Conservation (phyloP, 208 protist genomes). For the Leishmania tropica region DNA sequence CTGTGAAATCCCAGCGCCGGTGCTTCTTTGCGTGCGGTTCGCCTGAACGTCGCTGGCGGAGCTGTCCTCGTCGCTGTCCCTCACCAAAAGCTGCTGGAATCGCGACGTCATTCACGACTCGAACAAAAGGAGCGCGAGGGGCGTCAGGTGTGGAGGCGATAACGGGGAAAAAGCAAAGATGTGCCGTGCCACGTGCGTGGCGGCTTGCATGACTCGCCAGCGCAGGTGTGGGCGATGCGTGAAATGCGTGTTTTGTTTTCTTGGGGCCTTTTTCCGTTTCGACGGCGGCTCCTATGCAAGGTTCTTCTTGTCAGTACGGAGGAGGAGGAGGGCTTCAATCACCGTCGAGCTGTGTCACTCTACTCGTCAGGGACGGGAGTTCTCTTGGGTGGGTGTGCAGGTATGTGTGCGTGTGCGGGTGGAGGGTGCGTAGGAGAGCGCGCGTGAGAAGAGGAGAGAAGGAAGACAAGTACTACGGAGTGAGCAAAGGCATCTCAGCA, state of each 20-base stretch:
- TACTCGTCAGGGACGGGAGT: not conserved
- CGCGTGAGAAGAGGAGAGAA: constrained; percentile 4
- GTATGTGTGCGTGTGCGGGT: not conserved
- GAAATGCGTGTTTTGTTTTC: not conserved
- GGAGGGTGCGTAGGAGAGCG: constrained; percentile 2
- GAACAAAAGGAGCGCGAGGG: not conserved
- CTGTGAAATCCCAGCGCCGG: constrained; percentile 30
- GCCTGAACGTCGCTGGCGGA: constrained; percentile 21
- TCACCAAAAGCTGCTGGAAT: constrained; percentile 51
- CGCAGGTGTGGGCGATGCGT: not conserved
- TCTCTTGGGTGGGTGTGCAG: not conserved
- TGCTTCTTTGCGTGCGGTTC: constrained; percentile 23
- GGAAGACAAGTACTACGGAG: not conserved
- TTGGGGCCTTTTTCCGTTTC: no score
- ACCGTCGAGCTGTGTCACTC: not conserved
- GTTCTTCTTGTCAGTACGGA: not conserved
- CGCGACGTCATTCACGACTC: constrained; percentile 18
- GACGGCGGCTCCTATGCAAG: not conserved
- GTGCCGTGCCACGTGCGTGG: not conserved
- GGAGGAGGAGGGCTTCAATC: not conserved
- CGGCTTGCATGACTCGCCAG: not conserved
- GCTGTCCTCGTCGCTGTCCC: constrained; percentile 65
- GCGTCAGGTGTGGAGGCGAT: no score
- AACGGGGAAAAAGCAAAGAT: not conserved
- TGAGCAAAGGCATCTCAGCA: not conserved